Evolutionary conservation across 2,329 filamentous ascomycete species (phyloP), one percentile per base, ranked within the genome.

Genomic region (Rhynchosporium agropyri): DNA sequence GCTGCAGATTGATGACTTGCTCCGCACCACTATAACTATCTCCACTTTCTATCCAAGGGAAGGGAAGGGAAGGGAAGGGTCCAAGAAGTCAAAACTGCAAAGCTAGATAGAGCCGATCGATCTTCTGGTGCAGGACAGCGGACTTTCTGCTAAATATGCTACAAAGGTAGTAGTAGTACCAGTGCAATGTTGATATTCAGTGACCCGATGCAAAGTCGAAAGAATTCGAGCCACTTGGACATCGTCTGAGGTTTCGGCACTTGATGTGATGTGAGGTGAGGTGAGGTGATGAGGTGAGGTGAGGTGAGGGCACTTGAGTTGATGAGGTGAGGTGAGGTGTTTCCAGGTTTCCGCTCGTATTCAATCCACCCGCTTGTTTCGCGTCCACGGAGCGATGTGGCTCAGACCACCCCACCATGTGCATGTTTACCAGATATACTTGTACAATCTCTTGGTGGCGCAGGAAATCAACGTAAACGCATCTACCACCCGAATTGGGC

Each of bases 1-100:
- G 33, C 38, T 54, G 20, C 42, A n/a, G 12, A 53, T 53, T 9
- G 51, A 54, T 40, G 51, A 54, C 50, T 54, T 54, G 50, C 50
- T 38, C 9, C 38, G 31, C 49, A 53, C 49, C 26, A 20, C 49
- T 9, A 20, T 20, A 20, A 20, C 1, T 20, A 20, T 20, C 20
- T 20, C 20, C 20, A 20, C 20, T 20, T 20, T 20, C 20, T 20
- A 20, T 20, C 20, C 20, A 20, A 20, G 20, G 20, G 20, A 20
- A 20, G 20, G 20, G 20, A 20, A 20, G 20, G 20, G 20, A 20
- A 20, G 20, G 20, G 20, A 20, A 15, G 49, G n/a, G 20, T 33
- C 1, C 36, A 26, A 40, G 3, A 38, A 38, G 45, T 10, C 20
- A 29, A 26, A 3, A 28, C 4, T 10, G 12, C 45, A 26, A 49